Base-by-base conservation (phyloP, 2,329 filamentous ascomycete species). In the Acephala macrosclerotiorum region DNA sequence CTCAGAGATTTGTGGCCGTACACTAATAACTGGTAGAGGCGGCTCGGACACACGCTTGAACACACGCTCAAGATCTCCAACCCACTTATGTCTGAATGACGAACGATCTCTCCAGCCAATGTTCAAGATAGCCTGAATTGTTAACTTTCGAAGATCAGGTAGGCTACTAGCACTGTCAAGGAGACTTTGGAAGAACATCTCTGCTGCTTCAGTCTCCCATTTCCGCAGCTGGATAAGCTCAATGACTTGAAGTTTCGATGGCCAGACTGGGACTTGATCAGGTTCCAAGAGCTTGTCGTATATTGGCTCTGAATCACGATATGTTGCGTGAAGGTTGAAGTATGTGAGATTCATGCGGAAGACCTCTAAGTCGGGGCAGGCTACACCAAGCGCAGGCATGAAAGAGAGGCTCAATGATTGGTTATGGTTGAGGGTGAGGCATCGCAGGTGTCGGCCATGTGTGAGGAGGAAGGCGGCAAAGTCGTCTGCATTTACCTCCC, bases 41-140 rank as follows among this genome's bases (percentile, higher is more conserved):
- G 82, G 75, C 22, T 78, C 69, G 18, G 76, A 78, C 1, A 77
- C 79, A 18, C 87, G 82, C 58, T 89, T 83, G 72, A 93, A 94
- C 2, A 93, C 84, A 14, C 81, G 83, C 63, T 88, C 85, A 60
- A 97, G 81, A 68, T 84, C 89, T n/a, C 85, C 82, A 58, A 89
- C 89, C 92, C 94, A 97, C 69, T 87, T 86, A 70, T 91, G 88
- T 45, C 94, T 87, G 73, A 97, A 90, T n/a, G 85, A 85, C 20
- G 91, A 91, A 49, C 95, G 88, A 74, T 93, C 88, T 67, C 93
- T 89, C 92, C 94, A 97, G 29, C 91, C 89, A 55, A 89, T 86
- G 73, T 94, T 88, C 57, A 97, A 82, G 77, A 93, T 95, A 0
- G 91, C 89, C 73, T 92, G 70, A 57, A 97, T 86, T 1, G 86